Evolutionary conservation across 208 protist genomes (phyloP), one percentile per base, ranked within the genome.

Genomic region (Acanthamoeba culbertsoni): DNA sequence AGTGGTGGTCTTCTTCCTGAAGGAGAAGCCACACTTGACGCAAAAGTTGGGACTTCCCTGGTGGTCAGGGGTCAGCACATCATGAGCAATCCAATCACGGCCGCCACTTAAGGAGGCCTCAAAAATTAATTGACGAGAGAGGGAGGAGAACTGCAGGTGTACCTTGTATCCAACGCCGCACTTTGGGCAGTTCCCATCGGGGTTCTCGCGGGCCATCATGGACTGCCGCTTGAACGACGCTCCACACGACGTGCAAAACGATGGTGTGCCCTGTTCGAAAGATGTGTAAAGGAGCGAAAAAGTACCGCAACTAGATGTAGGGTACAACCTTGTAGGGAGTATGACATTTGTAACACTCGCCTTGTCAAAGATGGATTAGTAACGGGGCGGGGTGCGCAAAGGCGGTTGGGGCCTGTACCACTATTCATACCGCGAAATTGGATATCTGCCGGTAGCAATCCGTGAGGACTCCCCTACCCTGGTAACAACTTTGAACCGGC

Each of bases 191-290:
- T 35, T n/a, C 33, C 35, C 55, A 28, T 89, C 79, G 31, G 79
- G 51, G 40, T 89, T 89, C 79, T 89, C 46, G 46, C 79, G 46
- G 46, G 79, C 79, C 31, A 89, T 10, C 35, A 89, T n/a, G 33
- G 79, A 89, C 48, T 59, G 45, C 16, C 79, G 79, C 55, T 89
- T 89, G 79, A 89, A 89, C 16, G 79, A 89, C 46, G 55, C 79
- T 0, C 79, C 79, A 23, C 79, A 89, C 55, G 79, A 0, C 8
- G 79, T 89, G 40, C 79, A 89, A 89, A 89, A 89, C 8, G 79
- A 55, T 12, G 71, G 71, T 42, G 40, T 33, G n/a, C 71, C 71
- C 71, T 79, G 28, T 7, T 33, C 37, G 33, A 37, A 77, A 16
- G 12, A 48, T 1, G 33, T 46, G 26, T 75, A 71, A 71, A 71